phyloP scores from a whole-genome alignment of 164 flowering plant species.

The Annona cherimola region DNA sequence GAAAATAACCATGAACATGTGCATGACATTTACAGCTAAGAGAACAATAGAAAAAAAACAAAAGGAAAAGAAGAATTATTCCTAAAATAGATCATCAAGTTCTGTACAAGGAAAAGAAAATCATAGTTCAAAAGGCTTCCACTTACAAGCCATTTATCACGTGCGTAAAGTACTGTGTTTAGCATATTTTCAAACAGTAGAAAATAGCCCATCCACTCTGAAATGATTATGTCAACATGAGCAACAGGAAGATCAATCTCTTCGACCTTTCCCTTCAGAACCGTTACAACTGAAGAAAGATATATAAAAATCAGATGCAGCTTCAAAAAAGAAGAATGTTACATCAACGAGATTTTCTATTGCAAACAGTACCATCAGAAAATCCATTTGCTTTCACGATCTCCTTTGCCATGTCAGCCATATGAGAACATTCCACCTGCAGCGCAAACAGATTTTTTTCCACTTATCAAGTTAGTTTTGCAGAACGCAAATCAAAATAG shows the following conservation, averaged over 20 bases:
- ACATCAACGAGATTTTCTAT: neutral
- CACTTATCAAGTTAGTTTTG: neutral
- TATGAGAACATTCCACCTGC: constrained; percentile 94
- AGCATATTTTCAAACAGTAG: constrained; percentile 93
- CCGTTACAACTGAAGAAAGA: constrained; percentile 68
- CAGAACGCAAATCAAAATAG: neutral
- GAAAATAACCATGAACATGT: too few species aligned
- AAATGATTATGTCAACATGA: constrained; percentile 88
- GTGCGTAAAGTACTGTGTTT: constrained; percentile 88
- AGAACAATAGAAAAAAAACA: neutral
- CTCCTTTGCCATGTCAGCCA: constrained; percentile 96
- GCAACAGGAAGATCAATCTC: constrained; percentile 82
- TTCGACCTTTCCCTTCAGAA: constrained; percentile 92
- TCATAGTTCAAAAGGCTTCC: neutral
- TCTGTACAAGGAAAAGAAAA: neutral
- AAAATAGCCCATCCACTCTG: constrained; percentile 99
- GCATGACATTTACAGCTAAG: too few species aligned
- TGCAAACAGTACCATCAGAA: constrained; percentile 55
- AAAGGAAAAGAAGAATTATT: neutral
- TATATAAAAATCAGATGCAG: neutral
- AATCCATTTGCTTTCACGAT: constrained; percentile 80
- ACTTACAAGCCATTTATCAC: constrained; percentile 99
- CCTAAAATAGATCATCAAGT: neutral
- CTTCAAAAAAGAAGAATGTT: neutral
- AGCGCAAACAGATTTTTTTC: neutral